Evolutionary conservation across 2,329 filamentous ascomycete genomes (phyloP), one percentile per base, ranked within the genome.

Genomic region (Neopestalotiopsis sp.): DNA sequence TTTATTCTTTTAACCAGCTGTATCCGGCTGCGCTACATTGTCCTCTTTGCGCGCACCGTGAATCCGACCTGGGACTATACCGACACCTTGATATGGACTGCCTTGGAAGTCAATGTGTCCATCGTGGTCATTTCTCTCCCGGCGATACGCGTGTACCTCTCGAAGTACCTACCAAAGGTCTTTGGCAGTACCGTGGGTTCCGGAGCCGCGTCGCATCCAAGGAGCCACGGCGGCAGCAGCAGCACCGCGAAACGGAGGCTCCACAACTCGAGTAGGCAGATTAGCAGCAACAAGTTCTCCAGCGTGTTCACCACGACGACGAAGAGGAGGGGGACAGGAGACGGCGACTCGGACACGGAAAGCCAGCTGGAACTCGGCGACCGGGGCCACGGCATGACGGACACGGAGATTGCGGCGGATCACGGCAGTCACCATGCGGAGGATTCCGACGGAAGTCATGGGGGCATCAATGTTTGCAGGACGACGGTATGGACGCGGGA

Each of bases 71-170:
- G 71, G 71, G 70, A 72, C 53, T 71, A 71, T 56, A 79, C 79
- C 9, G 77, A 82, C 69, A 74, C 77, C 5, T 69, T 83, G n/a
- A 75, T 84, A 61, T 85, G 82, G 83, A 81, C 80, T 2, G 81
- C 81, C 1, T 71, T 84, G 32, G 83, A 85, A 72, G 75, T 83
- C 4, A 78, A 82, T 1, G 76, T 81, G 0, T 79, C 82, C n/a
- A 77, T 84, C 57, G 78, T 84, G 42, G 79, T 83, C 28, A 79
- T 79, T 38, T 83, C 80, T 45, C 74, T 84, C 4, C 83, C 83
- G 2, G 79, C 79, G 1, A 79, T 83, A 12, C 77, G 81, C 62
- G 73, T 77, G 5, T 71, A 81, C 38, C 69, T 76, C 17, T 32
- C 32, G 13, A 61, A 67, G 13, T 28, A n/a, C 5, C 56, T 67